These are phyloP conservation scores for Handroanthus guayacan DNA, from an alignment of 257 asterid species.

Conservation along the genomic window DNA sequence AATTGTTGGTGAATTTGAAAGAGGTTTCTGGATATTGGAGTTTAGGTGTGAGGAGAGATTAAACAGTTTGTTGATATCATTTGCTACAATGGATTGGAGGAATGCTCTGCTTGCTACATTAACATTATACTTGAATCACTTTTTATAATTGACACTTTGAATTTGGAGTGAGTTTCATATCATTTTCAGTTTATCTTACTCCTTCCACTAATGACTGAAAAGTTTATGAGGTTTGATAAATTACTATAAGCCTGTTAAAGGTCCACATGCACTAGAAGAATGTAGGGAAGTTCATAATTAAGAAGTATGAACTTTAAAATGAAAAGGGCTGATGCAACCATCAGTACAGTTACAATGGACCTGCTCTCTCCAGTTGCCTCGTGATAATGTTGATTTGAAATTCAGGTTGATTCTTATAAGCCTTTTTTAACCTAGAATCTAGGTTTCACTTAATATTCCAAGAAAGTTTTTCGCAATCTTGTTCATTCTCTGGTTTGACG, in stretches of 20 bases:
- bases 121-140: constrained; percentile 28
- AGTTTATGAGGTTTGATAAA: constrained; percentile 3
- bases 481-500: constrained; percentile 13
- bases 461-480: constrained; percentile 22
- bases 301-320: constrained; percentile 26
- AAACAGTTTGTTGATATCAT: constrained; percentile 4
- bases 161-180: background rate
- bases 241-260: background rate
- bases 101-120: constrained; percentile 1
- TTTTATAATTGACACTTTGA: background rate
- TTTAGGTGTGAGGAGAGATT: constrained; percentile 24
- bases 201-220: constrained; percentile 18
- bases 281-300: background rate
- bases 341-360: constrained; percentile 5
- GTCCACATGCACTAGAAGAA: constrained; percentile 15
- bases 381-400: constrained; percentile 20
- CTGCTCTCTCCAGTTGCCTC: constrained; percentile 17
- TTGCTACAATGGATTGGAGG: constrained; percentile 1
- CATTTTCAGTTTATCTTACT: background rate
- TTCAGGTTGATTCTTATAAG: constrained; percentile 11
- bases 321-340: background rate
- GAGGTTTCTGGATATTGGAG: constrained; percentile 18
- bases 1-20: constrained; percentile 18
- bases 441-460: background rate
- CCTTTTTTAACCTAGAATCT: constrained; percentile 2